A percentile compares a stretch with the other conserved stretches of the same genome.
phyloP scores from a whole-genome alignment of 306 rosid species.

The Medicago ruthenica region DNA sequence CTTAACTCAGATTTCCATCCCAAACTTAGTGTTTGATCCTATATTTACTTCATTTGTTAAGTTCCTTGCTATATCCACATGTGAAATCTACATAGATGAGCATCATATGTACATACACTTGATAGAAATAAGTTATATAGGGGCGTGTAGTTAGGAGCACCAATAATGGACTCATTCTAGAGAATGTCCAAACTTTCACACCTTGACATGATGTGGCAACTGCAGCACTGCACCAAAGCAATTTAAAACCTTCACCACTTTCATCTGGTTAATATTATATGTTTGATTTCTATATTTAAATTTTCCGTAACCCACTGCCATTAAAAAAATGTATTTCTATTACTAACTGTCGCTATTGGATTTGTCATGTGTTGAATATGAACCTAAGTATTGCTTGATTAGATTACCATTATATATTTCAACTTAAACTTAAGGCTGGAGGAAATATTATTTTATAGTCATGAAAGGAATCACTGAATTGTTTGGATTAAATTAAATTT shows the following conservation, averaged over 20 bases:
- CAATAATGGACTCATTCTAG: not conserved
- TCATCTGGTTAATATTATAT: not conserved
- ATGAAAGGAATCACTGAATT: not conserved
- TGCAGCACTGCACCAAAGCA: conserved; percentile 8
- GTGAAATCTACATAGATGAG: conserved; percentile 4
- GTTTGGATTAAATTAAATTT: not conserved
- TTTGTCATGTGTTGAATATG: not conserved
- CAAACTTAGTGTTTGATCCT: conserved; percentile 73
- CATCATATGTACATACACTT: not conserved
- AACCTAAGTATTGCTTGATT: not conserved
- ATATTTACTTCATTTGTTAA: conserved; percentile 4
- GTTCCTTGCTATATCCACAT: conserved; percentile 19
- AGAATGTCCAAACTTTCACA: not conserved
- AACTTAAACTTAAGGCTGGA: not conserved
- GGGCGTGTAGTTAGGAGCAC: not conserved
- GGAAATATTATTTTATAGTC: not conserved
- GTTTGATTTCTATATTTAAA: not conserved
- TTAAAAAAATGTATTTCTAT: not conserved
- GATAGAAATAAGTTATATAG: conserved; percentile 19
- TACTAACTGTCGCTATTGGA: not conserved
- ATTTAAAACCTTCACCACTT: not conserved
- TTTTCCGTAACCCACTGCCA: not conserved
- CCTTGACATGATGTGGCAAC: conserved; percentile 5
- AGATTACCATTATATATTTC: not conserved
- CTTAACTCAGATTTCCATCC: conserved; percentile 62